These are phyloP conservation scores for Podospora fimiseda DNA, from an alignment of 495 filamentous ascomycete genomes.

Conservation along the genomic window DNA sequence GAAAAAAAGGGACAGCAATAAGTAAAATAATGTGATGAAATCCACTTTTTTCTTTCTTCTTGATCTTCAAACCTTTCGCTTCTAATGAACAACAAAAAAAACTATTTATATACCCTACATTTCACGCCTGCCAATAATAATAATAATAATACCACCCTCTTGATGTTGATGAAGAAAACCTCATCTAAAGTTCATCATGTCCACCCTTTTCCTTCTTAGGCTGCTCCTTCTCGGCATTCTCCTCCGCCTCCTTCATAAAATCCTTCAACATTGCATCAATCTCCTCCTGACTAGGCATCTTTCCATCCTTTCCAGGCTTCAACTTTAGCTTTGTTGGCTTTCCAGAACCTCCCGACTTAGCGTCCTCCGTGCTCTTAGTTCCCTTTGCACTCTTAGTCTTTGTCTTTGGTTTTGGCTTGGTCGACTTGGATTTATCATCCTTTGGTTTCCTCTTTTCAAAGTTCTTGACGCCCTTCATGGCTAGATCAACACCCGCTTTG, in stretches of 20 bases:
- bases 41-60: too few species aligned
- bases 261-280: constrained; percentile 44
- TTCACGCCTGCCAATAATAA: too few species aligned
- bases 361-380: constrained; percentile 29
- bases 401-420: constrained; percentile 35
- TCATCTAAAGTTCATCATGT: constrained; percentile 47
- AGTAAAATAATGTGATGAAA: too few species aligned
- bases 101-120: too few species aligned
- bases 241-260: constrained; percentile 30
- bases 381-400: constrained; percentile 36
- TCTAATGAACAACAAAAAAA: too few species aligned
- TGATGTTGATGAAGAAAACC: neutral
- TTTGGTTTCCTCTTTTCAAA: constrained; percentile 43
- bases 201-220: constrained; percentile 32
- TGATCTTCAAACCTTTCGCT: too few species aligned
- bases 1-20: neutral
- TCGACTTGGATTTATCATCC: constrained; percentile 34
- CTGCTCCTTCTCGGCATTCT: constrained; percentile 18
- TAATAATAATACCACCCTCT: neutral
- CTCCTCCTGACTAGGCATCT: constrained; percentile 39
- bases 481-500: constrained; percentile 59
- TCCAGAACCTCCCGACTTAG: too few species aligned
- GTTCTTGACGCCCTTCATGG: constrained; percentile 63
- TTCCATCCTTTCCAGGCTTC: constrained; percentile 33
- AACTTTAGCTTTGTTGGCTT: constrained; percentile 37